Evolutionary conservation across 805 yeast genomes (phyloP), one percentile per base, ranked within the genome.

Genomic region (Starmerella khaoyaiensis): DNA sequence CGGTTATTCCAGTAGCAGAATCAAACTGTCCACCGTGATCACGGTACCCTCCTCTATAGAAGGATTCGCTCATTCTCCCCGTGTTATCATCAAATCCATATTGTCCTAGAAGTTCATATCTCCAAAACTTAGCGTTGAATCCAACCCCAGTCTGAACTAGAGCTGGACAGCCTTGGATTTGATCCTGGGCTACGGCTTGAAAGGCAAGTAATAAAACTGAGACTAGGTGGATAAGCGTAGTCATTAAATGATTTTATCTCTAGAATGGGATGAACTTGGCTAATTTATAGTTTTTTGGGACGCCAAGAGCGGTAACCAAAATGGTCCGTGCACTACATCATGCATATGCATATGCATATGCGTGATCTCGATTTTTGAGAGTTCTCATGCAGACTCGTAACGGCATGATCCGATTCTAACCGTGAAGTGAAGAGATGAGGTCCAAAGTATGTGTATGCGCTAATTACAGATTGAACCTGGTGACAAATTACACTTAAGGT

Each of bases 1-100:
- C 33, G 3, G 41, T 37, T 4, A 37, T 20, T 3, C 41, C 37
- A 9, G 26, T 11, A n/a, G 18, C 20, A 3, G 5, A 3, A 9
- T 14, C 30, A 16, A 21, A 12, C 6, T 5, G 4, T 10, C 11
- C 20, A 20, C 38, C 42, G 3, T 33, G 4, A 11, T 38, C 17
- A 12, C 25, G 14, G 35, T 25, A 34, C 22, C 34, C 31, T 8
- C 24, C 9, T 4, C 5, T 8, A 20, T 14, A 21, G 25, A 19
- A 35, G 19, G 28, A 20, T 3, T 11, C 5, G 9, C 17, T 28
- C 28, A 28, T 16, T 22, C 20, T 19, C 5, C 23, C 23, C n/a
- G n/a, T n/a, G 21, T 28, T 31, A 9, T 15, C 26, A 9, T 20
- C 10, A n/a, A 14, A 28, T 4, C 28, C 39, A 4, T 12, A 4